These are phyloP conservation scores for Apiospora phragmitis DNA, from an alignment of 2,329 filamentous ascomycete genomes.

Conservation along the genomic window DNA sequence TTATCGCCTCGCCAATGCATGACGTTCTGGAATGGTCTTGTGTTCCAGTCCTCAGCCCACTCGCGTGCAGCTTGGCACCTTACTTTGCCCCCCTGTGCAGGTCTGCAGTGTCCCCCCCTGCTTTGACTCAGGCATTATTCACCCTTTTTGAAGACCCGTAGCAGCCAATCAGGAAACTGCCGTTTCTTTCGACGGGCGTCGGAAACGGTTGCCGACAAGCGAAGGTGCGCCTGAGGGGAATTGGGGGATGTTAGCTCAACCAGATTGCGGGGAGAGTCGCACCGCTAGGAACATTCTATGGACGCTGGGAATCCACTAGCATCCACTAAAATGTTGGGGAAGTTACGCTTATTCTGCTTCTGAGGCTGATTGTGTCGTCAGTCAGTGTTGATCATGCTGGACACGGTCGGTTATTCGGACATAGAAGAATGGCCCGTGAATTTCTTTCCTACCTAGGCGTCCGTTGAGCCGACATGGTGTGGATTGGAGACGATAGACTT, in stretches of 20 bases:
- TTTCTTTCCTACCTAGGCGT: neutral
- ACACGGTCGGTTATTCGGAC: neutral
- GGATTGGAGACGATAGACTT: neutral
- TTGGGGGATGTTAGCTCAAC: neutral
- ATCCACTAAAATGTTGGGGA: slow-evolving; percentile 1
- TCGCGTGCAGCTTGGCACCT: neutral
- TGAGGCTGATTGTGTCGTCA: slow-evolving; percentile 1
- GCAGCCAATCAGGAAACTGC: slow-evolving; percentile 6
- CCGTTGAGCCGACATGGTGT: neutral
- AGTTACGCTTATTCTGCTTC: neutral
- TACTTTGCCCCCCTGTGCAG: neutral
- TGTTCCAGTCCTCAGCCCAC: neutral
- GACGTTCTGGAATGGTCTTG: neutral
- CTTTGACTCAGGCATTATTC: slow-evolving; percentile 7
- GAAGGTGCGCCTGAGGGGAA: neutral
- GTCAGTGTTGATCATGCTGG: neutral
- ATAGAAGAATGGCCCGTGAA: neutral
- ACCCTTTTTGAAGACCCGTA: neutral
- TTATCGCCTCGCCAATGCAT: neutral
- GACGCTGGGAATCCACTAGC: neutral
- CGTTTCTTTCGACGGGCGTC: neutral
- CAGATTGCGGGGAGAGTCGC: slow-evolving; percentile 7
- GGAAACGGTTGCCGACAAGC: neutral
- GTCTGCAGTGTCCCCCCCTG: neutral
- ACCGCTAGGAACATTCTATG: neutral